These are phyloP conservation scores for Syncephalastrum contaminatum DNA, from an alignment of 371 early-diverging fungal species.

Conservation along the genomic window DNA sequence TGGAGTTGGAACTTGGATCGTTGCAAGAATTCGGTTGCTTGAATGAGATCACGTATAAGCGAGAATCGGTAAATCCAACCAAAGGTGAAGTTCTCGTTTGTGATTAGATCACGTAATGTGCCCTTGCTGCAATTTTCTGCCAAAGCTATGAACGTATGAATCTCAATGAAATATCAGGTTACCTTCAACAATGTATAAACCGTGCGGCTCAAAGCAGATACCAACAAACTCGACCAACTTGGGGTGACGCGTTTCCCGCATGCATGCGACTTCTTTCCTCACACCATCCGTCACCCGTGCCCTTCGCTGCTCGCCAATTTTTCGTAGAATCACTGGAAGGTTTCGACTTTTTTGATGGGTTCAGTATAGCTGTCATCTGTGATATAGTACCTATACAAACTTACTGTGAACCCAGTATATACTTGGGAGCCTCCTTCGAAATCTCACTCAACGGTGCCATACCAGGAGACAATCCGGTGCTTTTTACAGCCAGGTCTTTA, in stretches of 20 bases:
- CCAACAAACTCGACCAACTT: conserved; percentile 47
- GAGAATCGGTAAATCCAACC: conserved; percentile 55
- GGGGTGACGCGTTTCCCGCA: conserved; percentile 32
- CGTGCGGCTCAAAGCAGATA: conserved; percentile 41
- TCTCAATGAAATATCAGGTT: conserved; percentile 4
- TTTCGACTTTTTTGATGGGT: conserved; percentile 30
- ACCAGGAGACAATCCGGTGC: too few relatives aligned
- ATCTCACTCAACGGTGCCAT: too few relatives aligned
- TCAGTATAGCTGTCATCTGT: too few relatives aligned
- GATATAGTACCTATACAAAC: not conserved
- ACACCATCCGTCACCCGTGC: conserved; percentile 12
- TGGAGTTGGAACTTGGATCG: conserved; percentile 47
- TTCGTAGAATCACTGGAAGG: conserved; percentile 43
- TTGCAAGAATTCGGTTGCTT: conserved; percentile 52
- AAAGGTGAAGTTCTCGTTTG: conserved; percentile 45
- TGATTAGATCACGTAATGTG: conserved; percentile 37
- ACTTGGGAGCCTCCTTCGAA: too few relatives aligned
- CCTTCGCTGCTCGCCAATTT: conserved; percentile 15
- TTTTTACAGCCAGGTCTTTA: too few relatives aligned
- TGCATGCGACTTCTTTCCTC: conserved; percentile 18
- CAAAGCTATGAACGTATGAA: not conserved
- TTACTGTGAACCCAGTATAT: conserved; percentile 11
- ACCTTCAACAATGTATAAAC: conserved; percentile 45
- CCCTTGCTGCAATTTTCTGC: conserved; percentile 50
- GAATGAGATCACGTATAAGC: conserved; percentile 48